Percentiles rank a stretch among this genome's conserved stretches.
Evolutionary conservation across 192 early-diverging fungal species (phyloP).

Genomic region (Allomyces javanicus): DNA sequence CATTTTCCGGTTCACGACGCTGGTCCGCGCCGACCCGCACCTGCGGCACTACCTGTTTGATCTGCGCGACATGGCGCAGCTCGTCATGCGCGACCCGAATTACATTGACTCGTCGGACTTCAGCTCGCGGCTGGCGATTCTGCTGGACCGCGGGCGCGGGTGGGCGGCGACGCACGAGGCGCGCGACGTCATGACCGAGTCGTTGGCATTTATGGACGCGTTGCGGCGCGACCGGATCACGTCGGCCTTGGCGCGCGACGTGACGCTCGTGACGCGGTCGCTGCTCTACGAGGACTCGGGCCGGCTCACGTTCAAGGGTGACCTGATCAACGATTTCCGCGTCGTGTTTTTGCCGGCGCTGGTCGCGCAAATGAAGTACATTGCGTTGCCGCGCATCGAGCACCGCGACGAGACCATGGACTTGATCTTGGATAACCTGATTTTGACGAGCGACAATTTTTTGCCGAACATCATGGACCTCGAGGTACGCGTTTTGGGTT

Average conservation of each 20-base stretch:
- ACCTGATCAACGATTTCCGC: slow-evolving; percentile 4
- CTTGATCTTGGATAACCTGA: slow-evolving; percentile 7
- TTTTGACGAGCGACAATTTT: slow-evolving; percentile 7
- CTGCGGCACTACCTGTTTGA: not conserved
- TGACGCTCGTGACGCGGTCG: not conserved
- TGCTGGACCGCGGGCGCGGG: not conserved
- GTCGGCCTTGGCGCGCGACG: not conserved
- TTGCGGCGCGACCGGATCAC: not conserved
- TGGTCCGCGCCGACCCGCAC: not conserved
- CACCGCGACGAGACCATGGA: slow-evolving; percentile 5
- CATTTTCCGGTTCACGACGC: not conserved
- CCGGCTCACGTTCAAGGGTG: slow-evolving; percentile 2
- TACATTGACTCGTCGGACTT: not conserved
- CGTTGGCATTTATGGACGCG: not conserved
- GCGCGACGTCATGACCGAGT: not conserved
- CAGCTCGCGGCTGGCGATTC: not conserved
- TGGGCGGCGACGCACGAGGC: not conserved
- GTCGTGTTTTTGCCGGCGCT: slow-evolving; percentile 5
- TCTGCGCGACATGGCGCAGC: not conserved
- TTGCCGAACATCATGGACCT: slow-evolving; percentile 7
- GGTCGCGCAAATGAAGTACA: slow-evolving; percentile 5
- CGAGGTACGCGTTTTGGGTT: slow-evolving; percentile 1
- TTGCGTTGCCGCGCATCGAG: slow-evolving; percentile 7
- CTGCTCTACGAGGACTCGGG: slow-evolving; percentile 1
- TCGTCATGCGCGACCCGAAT: not conserved